A percentile compares a stretch with the other conserved stretches of the same genome.
phyloP scores from a whole-genome alignment of 495 filamentous ascomycete genomes.

The Aspergillus leporis region DNA sequence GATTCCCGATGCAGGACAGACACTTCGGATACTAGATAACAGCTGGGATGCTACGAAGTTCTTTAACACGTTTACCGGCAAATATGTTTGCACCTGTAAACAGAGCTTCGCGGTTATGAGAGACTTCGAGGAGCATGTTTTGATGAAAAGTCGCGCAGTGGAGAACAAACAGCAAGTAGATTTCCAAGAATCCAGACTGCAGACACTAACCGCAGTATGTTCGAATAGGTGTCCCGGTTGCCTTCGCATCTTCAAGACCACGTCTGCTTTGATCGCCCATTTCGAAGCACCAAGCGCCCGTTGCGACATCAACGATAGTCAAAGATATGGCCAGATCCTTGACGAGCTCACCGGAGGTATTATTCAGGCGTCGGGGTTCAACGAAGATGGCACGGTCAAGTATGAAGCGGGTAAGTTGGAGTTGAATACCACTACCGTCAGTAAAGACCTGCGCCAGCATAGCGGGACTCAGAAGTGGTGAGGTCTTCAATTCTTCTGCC shows the following conservation, averaged over 20 bases:
- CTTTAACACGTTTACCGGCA: constrained; percentile 21
- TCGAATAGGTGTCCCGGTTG: constrained; percentile 43
- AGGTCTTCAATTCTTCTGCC: background rate
- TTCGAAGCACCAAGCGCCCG: constrained; percentile 43
- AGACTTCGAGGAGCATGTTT: constrained; percentile 26
- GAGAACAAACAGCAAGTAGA: constrained; percentile 17
- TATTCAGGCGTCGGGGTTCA: constrained; percentile 28
- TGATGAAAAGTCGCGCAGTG: constrained; percentile 16
- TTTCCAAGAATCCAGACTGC: background rate
- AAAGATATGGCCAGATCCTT: constrained; percentile 40
- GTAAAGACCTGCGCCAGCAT: background rate
- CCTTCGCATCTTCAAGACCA: constrained; percentile 42
- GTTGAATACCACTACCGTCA: background rate
- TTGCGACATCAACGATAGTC: constrained; percentile 42
- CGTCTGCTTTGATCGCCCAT: constrained; percentile 47
- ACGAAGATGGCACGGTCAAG: constrained; percentile 28
- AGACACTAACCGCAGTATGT: background rate
- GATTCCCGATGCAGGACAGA: constrained; percentile 6
- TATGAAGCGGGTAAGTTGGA: constrained; percentile 23
- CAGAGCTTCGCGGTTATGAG: constrained; percentile 8
- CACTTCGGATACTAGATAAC: constrained; percentile 14
- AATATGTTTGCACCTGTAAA: constrained; percentile 30
- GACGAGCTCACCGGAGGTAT: constrained; percentile 52
- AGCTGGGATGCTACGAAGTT: constrained; percentile 29
- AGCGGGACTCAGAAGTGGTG: background rate